A percentile compares a stretch with the other conserved stretches of the same genome.
Conservation (phyloP, 345 rosid species). For the Lepidium aucheri region DNA sequence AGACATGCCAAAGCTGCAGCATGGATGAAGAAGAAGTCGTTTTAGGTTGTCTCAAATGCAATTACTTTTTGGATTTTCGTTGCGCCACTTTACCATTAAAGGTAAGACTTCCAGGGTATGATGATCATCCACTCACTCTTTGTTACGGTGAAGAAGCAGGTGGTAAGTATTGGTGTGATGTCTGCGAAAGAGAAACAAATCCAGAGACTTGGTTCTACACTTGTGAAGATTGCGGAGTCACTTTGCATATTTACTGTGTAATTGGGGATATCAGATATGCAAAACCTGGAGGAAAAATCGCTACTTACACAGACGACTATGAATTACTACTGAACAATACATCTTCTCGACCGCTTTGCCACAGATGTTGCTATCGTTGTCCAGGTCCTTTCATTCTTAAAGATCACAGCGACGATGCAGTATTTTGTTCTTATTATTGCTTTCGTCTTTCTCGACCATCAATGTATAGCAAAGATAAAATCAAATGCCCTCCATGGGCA, state of each 20-base stretch:
- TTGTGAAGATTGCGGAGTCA: not conserved
- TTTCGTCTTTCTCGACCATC: no score
- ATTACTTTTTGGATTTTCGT: not conserved
- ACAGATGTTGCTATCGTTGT: not conserved
- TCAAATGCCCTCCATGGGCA: not conserved
- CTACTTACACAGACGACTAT: not conserved
- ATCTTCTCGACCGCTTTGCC: not conserved
- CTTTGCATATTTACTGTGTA: not conserved
- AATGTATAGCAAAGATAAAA: no score
- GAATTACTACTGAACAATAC: not conserved
- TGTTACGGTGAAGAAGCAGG: not conserved
- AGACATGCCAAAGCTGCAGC: not conserved
- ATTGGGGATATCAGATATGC: not conserved
- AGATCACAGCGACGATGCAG: no score
- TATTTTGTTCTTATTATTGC: not conserved
- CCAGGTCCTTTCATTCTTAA: not conserved
- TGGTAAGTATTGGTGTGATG: not conserved
- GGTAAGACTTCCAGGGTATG: not conserved
- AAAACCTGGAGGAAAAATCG: not conserved
- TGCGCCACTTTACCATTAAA: not conserved
- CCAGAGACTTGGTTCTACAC: constrained; percentile 1
- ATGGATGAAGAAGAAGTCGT: no score
- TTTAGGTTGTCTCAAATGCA: not conserved
- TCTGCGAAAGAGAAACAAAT: not conserved
- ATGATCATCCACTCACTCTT: constrained; percentile 1